Evolutionary conservation across 805 yeast species (phyloP).

Genomic region (Zygosaccharomyces lentus): DNA sequence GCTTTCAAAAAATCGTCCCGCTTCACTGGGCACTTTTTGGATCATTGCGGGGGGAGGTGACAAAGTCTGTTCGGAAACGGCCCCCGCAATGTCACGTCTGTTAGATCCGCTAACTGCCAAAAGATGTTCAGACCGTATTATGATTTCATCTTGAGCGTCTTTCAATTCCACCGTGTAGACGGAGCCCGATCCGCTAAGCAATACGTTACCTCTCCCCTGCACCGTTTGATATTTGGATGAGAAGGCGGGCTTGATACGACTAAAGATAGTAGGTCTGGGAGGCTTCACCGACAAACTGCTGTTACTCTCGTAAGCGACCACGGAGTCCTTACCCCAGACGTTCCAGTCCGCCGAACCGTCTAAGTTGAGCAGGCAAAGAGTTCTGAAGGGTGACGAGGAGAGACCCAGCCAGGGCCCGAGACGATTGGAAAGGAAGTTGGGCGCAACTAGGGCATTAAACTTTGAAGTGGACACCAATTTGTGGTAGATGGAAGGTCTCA

Average conservation of each 20-base stretch:
- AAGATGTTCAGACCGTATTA: slow-evolving; percentile 30
- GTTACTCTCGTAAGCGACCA: slow-evolving; percentile 31
- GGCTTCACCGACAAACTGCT: slow-evolving; percentile 23
- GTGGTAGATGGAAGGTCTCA: slow-evolving; percentile 23
- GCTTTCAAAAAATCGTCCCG: slow-evolving; percentile 1
- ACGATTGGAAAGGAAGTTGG: slow-evolving; percentile 21
- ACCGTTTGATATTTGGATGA: slow-evolving; percentile 22
- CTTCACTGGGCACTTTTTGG: slow-evolving; percentile 1
- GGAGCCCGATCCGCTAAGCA: slow-evolving; percentile 28
- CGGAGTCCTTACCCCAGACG: slow-evolving; percentile 27
- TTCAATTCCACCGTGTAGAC: slow-evolving; percentile 29
- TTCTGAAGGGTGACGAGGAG: slow-evolving; percentile 19
- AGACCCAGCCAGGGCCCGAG: slow-evolving; percentile 17
- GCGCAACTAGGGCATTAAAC: slow-evolving; percentile 26
- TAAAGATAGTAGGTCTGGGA: slow-evolving; percentile 9
- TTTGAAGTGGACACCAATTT: slow-evolving; percentile 15
- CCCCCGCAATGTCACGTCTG: slow-evolving; percentile 25
- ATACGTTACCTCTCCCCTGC: slow-evolving; percentile 33
- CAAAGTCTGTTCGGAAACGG: slow-evolving; percentile 18
- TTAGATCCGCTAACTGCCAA: slow-evolving; percentile 32
- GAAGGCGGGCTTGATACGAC: slow-evolving; percentile 10
- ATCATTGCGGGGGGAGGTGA: slow-evolving; percentile 2
- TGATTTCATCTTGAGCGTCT: slow-evolving; percentile 23
- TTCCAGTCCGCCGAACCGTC: slow-evolving; percentile 33
- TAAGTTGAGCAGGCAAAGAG: slow-evolving; percentile 18